These are phyloP conservation scores for Penicillium vulpinum DNA, from an alignment of 2,329 filamentous ascomycete genomes.

Conservation along the genomic window DNA sequence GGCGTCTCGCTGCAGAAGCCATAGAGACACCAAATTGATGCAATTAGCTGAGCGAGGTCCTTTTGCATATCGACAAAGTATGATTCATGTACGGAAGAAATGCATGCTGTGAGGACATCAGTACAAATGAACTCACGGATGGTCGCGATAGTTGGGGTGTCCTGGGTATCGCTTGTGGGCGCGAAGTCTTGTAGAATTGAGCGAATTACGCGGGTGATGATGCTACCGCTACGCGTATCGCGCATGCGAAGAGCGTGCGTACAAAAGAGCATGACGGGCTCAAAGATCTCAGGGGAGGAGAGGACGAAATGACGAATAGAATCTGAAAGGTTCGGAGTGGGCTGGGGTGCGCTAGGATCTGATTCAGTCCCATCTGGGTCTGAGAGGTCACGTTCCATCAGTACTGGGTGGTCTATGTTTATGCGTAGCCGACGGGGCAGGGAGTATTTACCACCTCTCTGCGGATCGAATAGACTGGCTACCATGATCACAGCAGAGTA, in stretches of 20 bases:
- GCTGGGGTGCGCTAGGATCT: constrained; percentile 36
- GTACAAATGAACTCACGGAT: constrained; percentile 88
- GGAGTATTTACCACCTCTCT: constrained; percentile 56
- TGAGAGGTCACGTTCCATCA: constrained; percentile 15
- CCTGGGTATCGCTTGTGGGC: constrained; percentile 42
- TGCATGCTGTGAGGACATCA: constrained; percentile 85
- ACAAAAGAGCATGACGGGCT: constrained; percentile 87
- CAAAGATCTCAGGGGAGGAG: constrained; percentile 72
- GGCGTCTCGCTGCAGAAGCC: constrained; percentile 69
- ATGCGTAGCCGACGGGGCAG: neutral
- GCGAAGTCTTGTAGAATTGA: constrained; percentile 79
- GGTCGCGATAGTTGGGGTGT: constrained; percentile 57
- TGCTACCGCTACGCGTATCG: constrained; percentile 83
- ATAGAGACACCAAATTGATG: constrained; percentile 78
- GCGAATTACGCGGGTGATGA: constrained; percentile 82
- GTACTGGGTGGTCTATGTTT: neutral
- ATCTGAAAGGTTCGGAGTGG: constrained; percentile 52
- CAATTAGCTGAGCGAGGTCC: constrained; percentile 84
- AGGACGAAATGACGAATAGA: constrained; percentile 79
- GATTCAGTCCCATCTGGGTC: constrained; percentile 39
- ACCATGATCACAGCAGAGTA: constrained; percentile 92
- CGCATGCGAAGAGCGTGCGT: constrained; percentile 86
- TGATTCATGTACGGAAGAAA: constrained; percentile 86
- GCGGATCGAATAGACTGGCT: constrained; percentile 80
- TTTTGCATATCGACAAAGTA: constrained; percentile 97